Conservation (phyloP, 306 rosid genomes). For the Cucurbita maxima region DNA sequence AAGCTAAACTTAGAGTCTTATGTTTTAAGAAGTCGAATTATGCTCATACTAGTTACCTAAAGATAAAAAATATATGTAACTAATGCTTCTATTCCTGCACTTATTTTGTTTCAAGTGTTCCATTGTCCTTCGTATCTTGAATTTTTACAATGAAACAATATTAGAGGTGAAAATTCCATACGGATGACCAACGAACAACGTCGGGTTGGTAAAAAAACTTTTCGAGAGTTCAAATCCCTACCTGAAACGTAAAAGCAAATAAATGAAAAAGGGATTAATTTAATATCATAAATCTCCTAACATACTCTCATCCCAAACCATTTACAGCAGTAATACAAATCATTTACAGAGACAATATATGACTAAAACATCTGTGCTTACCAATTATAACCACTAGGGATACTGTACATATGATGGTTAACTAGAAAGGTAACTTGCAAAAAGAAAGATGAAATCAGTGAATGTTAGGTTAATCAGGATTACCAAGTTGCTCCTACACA, state of each 20-base stretch:
- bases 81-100: no score
- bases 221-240: no score
- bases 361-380: not conserved
- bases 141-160: not conserved
- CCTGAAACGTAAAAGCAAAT: no score
- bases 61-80: no score
- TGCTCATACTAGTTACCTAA: no score
- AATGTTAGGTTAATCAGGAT: not conserved
- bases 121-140: no score
- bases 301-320: not conserved
- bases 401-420: not conserved
- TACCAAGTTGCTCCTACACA: conserved; percentile 10
- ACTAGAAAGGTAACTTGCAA: not conserved
- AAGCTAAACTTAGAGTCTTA: no score
- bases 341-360: not conserved
- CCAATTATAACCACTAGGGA: not conserved
- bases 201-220: no score
- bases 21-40: no score
- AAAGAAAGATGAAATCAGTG: not conserved
- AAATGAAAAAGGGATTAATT: not conserved
- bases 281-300: not conserved
- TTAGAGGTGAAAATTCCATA: not conserved
- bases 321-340: not conserved
- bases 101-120: no score
- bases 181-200: no score